phyloP scores from a whole-genome alignment of 495 filamentous ascomycete species.

The Hypoxylon lenormandii region DNA sequence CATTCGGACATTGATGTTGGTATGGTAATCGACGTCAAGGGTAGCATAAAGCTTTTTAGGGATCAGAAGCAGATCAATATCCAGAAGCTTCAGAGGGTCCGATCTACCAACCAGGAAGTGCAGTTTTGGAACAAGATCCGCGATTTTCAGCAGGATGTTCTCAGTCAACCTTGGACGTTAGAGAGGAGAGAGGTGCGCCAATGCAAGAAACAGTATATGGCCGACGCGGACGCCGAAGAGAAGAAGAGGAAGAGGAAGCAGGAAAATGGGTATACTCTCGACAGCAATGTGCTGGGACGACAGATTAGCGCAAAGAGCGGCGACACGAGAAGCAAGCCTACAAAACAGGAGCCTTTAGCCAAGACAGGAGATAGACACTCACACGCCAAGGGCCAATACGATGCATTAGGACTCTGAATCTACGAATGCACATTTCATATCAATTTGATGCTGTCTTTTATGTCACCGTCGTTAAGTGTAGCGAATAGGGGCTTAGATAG shows the following conservation, averaged over 20 bases:
- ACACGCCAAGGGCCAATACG: constrained; percentile 34
- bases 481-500: background rate
- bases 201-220: constrained; percentile 61
- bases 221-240: constrained; percentile 57
- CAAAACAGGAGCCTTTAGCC: constrained; percentile 13
- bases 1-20: constrained; percentile 69
- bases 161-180: constrained; percentile 77
- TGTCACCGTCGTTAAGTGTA: background rate
- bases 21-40: constrained; percentile 80
- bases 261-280: constrained; percentile 40
- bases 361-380: background rate
- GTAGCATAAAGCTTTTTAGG: constrained; percentile 73
- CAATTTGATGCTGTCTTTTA: background rate
- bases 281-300: background rate
- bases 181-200: constrained; percentile 64
- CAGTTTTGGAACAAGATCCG: constrained; percentile 76
- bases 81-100: constrained; percentile 71
- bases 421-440: background rate
- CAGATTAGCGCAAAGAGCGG: background rate
- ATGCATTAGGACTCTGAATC: constrained; percentile 44
- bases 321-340: constrained; percentile 16
- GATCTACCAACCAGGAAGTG: constrained; percentile 79
- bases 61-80: constrained; percentile 72
- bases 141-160: constrained; percentile 71
- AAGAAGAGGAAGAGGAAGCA: constrained; percentile 56